Evolutionary conservation across 78 protist species (phyloP).

Genomic region (Creolimax fragrantissima): DNA sequence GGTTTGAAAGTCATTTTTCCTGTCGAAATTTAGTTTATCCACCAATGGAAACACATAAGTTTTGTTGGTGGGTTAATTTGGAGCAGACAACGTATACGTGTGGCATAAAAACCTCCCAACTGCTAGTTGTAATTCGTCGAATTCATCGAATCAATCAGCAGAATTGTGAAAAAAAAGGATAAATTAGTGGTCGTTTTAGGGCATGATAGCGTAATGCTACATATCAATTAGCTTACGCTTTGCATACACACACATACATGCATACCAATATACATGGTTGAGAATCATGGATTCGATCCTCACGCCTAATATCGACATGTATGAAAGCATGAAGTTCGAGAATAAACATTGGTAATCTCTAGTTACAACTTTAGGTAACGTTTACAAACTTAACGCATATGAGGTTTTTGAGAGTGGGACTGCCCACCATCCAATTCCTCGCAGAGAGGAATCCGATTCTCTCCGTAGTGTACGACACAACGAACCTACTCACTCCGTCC

Average conservation of each 20-base stretch:
- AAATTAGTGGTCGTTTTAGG: too few relatives aligned
- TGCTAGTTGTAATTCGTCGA: too few relatives aligned
- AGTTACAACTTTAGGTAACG: not conserved
- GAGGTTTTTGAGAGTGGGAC: not conserved
- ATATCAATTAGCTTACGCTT: too few relatives aligned
- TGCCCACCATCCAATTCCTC: not conserved
- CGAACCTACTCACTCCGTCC: not conserved
- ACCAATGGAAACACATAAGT: too few relatives aligned
- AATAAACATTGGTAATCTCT: not conserved
- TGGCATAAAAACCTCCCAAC: too few relatives aligned
- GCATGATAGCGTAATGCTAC: too few relatives aligned
- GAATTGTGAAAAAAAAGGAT: too few relatives aligned
- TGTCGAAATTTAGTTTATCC: too few relatives aligned
- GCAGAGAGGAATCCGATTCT: not conserved
- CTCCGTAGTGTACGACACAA: not conserved
- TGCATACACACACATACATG: not conserved
- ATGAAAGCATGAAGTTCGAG: not conserved
- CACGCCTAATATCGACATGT: not conserved
- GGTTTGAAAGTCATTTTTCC: too few relatives aligned
- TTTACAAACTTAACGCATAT: not conserved
- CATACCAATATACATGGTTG: not conserved
- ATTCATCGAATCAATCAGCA: too few relatives aligned
- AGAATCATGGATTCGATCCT: not conserved
- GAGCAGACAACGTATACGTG: too few relatives aligned
- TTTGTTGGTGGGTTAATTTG: too few relatives aligned